Evolutionary conservation across 805 yeast species (phyloP).

Genomic region (Teunomyces aglyptinius): DNA sequence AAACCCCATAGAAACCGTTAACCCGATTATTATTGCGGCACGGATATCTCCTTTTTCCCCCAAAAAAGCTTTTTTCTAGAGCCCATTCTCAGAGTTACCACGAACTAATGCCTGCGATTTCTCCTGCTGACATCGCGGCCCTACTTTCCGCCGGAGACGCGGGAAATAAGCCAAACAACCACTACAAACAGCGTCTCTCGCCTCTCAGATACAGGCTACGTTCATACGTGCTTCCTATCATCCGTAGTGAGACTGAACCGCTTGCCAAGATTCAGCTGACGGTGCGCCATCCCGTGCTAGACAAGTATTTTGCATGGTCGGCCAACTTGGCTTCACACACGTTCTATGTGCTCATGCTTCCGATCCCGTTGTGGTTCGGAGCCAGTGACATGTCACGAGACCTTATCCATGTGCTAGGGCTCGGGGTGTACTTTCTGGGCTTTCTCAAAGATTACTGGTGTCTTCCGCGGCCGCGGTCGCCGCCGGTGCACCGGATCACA

Average conservation of each 20-base stretch:
- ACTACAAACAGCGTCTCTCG: constrained; percentile 59
- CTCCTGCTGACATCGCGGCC: constrained; percentile 12
- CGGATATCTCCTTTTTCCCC: neutral
- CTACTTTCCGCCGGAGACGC: constrained; percentile 50
- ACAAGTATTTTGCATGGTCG: constrained; percentile 78
- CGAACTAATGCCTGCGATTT: constrained; percentile 7
- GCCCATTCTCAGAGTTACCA: constrained; percentile 5
- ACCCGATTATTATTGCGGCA: neutral
- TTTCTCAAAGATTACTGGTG: constrained; percentile 80
- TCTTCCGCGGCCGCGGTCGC: constrained; percentile 88
- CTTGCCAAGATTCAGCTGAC: constrained; percentile 56
- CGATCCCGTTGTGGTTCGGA: constrained; percentile 83
- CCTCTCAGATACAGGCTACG: constrained; percentile 57
- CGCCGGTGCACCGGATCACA: constrained; percentile 87
- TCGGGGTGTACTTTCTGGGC: constrained; percentile 75
- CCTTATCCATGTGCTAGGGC: constrained; percentile 54
- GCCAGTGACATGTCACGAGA: constrained; percentile 57
- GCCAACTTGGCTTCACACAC: constrained; percentile 93
- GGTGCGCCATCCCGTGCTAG: constrained; percentile 52
- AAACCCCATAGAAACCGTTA: neutral
- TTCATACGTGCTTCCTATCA: constrained; percentile 48
- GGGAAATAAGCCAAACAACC: constrained; percentile 67
- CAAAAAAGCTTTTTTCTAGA: neutral
- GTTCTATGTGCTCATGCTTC: constrained; percentile 86
- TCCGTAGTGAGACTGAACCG: constrained; percentile 62